Evolutionary conservation across 805 yeast genomes (phyloP), one percentile per base, ranked within the genome.

Genomic region (Starmera dryadoides): DNA sequence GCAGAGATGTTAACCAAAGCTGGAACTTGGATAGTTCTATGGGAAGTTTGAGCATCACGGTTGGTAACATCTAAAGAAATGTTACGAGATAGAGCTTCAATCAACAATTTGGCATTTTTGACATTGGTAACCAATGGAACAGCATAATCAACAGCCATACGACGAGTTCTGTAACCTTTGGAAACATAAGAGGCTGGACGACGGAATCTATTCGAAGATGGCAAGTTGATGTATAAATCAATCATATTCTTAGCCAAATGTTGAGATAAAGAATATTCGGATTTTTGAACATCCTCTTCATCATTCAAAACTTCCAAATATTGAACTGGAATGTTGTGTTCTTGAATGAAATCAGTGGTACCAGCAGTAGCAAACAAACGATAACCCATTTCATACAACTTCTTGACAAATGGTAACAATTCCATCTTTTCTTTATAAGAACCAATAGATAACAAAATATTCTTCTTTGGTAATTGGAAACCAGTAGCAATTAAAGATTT

Each of bases 131-230:
- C 96, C 62, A 93, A 74, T 37, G 99, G 99, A 59, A 93, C 88
- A 38, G 97, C 89, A 63, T 86, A 94, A 67, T 93, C 99, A 49
- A 93, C 97, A 51, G 99, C 98, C 98, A 93, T 86, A 73, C 99
- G 93, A 75, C 99, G 94, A 34, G 98, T 86, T 64, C 78, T 81
- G 75, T 93, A 93, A 62, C 99, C 99, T 69, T 86, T 88, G 22
- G 96, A 86, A 74, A 93, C 87, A 68, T 93, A 93, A 45, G 91
- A 84, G 40, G 99, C 97, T 45, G 99, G 99, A 67, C 99, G 86
- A 63, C 99, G 85, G 80, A 86, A 93, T 61, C 96, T 77, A 75
- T 93, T 93, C 35, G 95, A 73, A 45, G 98, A 89, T 45, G 99
- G 99, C 71, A 93, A 71, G 70, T 93, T 93, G 68, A 93, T 82